Evolutionary conservation across 2,329 filamentous ascomycete genomes (phyloP).

Genomic region (Microsporum audouinii): DNA sequence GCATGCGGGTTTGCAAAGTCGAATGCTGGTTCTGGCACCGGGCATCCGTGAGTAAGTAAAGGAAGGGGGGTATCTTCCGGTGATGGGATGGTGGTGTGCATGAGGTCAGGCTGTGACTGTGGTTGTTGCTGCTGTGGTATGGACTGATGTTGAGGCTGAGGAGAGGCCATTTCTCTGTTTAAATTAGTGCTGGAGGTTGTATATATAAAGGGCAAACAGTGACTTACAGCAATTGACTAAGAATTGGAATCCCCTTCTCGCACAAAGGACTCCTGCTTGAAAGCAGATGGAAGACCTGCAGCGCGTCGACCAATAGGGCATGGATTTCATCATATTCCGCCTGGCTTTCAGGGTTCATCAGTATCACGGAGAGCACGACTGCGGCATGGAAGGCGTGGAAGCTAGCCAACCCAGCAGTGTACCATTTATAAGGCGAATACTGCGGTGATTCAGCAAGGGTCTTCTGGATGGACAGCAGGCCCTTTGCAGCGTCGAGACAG

Average conservation of each 20-base stretch:
- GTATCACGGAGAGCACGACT: conserved; percentile 22
- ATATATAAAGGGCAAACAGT: neutral
- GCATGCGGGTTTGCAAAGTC: conserved; percentile 9
- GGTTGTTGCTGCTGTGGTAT: neutral
- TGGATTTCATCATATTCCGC: conserved; percentile 24
- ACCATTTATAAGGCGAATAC: conserved; percentile 32
- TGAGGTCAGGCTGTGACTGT: neutral
- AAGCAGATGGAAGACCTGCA: conserved; percentile 25
- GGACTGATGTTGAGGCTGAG: neutral
- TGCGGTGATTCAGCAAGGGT: conserved; percentile 22
- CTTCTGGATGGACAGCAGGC: conserved; percentile 26
- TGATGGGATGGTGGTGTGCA: neutral
- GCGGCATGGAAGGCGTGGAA: conserved; percentile 35
- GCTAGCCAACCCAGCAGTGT: conserved; percentile 29
- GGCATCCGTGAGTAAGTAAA: neutral
- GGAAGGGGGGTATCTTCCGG: neutral
- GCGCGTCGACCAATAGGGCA: conserved; percentile 19
- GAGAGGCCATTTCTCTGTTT: neutral
- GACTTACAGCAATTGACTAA: conserved; percentile 25
- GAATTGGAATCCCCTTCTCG: conserved; percentile 27
- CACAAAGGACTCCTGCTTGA: conserved; percentile 28
- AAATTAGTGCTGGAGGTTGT: no score
- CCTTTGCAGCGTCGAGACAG: conserved; percentile 26
- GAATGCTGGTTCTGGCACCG: neutral
- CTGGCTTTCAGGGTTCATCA: conserved; percentile 21